Evolutionary conservation across 805 yeast genomes (phyloP), one percentile per base, ranked within the genome.

Genomic region (Sugiyamaella boreocaroliniensis): DNA sequence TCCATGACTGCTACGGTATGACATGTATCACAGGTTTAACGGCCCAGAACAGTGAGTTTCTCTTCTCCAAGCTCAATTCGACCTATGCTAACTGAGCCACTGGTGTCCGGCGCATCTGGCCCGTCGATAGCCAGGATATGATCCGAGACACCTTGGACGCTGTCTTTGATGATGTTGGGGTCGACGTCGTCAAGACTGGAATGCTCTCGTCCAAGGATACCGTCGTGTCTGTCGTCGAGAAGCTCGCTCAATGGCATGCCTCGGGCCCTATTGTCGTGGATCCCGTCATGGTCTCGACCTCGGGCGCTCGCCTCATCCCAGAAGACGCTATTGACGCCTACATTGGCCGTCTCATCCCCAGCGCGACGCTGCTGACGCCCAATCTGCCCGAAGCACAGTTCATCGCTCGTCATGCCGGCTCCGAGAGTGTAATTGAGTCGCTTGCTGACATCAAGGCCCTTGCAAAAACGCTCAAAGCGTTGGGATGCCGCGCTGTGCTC

Each of bases 201-300:
- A 79, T 89, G 84, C 73, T 85, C 32, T 56, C 69, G 15, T 81
- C 84, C 1, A 61, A 62, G 1, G 81, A 75, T 32, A 81, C 86
- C 0, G 74, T 82, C 11, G 68, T 67, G 2, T 78, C 75, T 0
- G 68, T 86, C 43, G 57, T 64, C 4, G 68, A 68, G 6, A 67
- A 69, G 47, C 54, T 79, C 26, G 62, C 60, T 1, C 59, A 65
- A 32, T 59, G 67, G 42, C 66, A 68, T 20, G 16, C 15, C 18
- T 2, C 15, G 7, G 46, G 46, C 34, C 18, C 9, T 4, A 58
- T 88, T 18, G 81, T 87, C 1, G 73, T 89, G 43, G 97, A 89
- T 64, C 95, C 97, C 0, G 96, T 89, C 4, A 77, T 89, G 79
- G 82, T 85, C 9, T 81, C 93, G 2, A 86, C 96, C 0, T 81